These are phyloP conservation scores for Turritis glabra DNA, from an alignment of 345 rosid genomes.

Conservation along the genomic window DNA sequence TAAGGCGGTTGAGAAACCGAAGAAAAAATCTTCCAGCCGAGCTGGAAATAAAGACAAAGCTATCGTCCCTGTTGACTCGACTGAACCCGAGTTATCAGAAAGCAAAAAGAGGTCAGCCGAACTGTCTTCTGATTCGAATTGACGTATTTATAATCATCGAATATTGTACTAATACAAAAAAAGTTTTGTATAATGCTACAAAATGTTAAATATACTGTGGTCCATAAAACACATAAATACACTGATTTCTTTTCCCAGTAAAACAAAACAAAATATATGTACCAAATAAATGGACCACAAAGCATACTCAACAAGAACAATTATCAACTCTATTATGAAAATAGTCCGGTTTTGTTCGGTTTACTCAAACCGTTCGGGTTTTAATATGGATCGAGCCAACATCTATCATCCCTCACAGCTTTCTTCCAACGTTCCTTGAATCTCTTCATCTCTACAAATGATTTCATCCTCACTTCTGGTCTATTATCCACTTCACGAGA, in stretches of 20 bases:
- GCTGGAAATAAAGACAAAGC: too few relatives aligned
- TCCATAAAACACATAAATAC: background rate
- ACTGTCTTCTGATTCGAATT: too few relatives aligned
- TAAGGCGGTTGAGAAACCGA: too few relatives aligned
- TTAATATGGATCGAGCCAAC: conserved; percentile 86
- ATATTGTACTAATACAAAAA: background rate
- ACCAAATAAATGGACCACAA: conserved; percentile 14
- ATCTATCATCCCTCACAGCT: conserved; percentile 60
- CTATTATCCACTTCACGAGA: conserved; percentile 55
- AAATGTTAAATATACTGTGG: background rate
- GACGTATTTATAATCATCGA: background rate
- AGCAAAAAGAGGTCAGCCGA: too few relatives aligned
- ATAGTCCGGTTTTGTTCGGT: conserved; percentile 18
- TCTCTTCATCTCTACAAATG: conserved; percentile 68
- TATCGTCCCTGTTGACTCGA: too few relatives aligned
- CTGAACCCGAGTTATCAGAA: too few relatives aligned
- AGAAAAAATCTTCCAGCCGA: too few relatives aligned
- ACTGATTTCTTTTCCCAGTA: background rate
- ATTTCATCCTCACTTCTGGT: conserved; percentile 71
- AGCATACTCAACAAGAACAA: conserved; percentile 8
- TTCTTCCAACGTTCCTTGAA: conserved; percentile 70
- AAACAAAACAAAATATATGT: conserved; percentile 27
- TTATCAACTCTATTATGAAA: conserved; percentile 4
- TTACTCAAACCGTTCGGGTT: background rate
- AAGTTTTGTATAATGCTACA: background rate